Evolutionary conservation across 352 stramenopile species (phyloP).

Genomic region (Phytophthora tentaculata): DNA sequence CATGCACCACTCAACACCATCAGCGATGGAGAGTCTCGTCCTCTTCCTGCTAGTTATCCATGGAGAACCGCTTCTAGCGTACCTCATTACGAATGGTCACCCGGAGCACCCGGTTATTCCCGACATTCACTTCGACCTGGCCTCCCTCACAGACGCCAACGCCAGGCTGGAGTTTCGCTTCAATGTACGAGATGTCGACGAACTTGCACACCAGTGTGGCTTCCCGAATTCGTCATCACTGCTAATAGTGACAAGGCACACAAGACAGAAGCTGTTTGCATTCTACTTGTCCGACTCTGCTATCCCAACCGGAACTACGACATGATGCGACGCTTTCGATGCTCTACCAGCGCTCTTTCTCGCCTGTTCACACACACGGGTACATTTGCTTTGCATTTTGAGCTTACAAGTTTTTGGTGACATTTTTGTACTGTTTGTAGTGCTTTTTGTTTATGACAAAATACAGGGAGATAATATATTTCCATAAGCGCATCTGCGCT

Average conservation of each 20-base stretch:
- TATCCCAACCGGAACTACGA: neutral
- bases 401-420: neutral
- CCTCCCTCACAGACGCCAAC: too few species aligned
- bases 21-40: too few species aligned
- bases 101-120: too few species aligned
- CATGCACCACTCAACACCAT: too few species aligned
- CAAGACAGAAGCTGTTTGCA: neutral
- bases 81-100: too few species aligned
- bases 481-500: conserved; percentile 11
- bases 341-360: neutral
- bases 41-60: too few species aligned
- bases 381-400: neutral
- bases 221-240: conserved; percentile 1
- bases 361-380: neutral
- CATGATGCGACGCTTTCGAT: neutral
- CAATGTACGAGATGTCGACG: too few species aligned
- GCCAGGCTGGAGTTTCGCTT: too few species aligned
- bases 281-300: neutral
- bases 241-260: neutral
- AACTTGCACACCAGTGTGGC: neutral
- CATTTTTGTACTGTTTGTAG: neutral
- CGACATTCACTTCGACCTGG: too few species aligned
- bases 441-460: conserved; percentile 1
- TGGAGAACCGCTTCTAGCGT: too few species aligned
- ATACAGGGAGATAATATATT: conserved; percentile 11